Evolutionary conservation across 768 basidiomycete species (phyloP), one percentile per base, ranked within the genome.

Genomic region (Albatrellus ellisii): DNA sequence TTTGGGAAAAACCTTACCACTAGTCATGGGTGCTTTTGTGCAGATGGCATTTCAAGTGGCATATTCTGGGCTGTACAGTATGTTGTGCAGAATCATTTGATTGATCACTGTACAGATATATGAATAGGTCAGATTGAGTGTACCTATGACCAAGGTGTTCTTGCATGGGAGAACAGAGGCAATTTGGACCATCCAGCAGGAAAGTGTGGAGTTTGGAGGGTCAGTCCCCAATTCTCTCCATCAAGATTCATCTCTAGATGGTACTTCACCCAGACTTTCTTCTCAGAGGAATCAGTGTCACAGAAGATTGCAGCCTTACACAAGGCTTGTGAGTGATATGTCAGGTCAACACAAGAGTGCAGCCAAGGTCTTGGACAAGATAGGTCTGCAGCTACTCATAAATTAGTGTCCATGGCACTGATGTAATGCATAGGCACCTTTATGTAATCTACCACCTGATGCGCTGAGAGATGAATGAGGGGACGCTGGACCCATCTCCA

Each of bases 11-110:
- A 78, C 85, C 45, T 85, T 95, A 62, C 83, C 85, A 28, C 83
- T 97, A 55, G 87, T 84, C 55, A 92, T 90, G n/a, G 92, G 97
- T 56, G 94, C 94, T 28, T 97, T 92, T 58, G 86, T 99, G 20
- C 94, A 97, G 64, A 95, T 97, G 92, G 89, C 90, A 2, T 94
- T 94, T 65, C 92, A 95, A 63, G 92, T 89, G 22, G 90, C 90
- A 6, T 95, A 92, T 57, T 91, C 86, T 57, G 87, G 87, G 24
- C 66, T 92, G 8, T 92, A 92, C 61, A 89, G 84, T 76, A 41
- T 24, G 69, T 59, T 15, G 2, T 18, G 24, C 17, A 26, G 4
- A 14, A 6, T 27, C 6, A 18, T 26, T 17, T 37, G 14, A 9
- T 8, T 5, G 28, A 20, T 11, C 10, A n/a, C 27, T 26, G 24